These are phyloP conservation scores for Arctium lappa DNA, from an alignment of 129 eudicot genomes.

Conservation along the genomic window DNA sequence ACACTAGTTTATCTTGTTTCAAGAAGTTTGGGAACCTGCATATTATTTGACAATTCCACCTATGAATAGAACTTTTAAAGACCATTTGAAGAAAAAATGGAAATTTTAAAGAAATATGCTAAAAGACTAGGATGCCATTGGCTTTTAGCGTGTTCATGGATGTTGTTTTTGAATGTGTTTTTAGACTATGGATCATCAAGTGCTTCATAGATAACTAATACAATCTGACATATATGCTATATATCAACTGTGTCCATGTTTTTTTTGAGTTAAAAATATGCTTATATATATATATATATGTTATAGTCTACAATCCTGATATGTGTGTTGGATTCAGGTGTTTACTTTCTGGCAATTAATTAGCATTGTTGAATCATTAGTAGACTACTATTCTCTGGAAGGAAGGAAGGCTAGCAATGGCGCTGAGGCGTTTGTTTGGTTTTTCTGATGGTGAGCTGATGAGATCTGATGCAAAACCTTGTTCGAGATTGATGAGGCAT, in stretches of 20 bases:
- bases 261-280: not conserved
- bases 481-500: slow-evolving; percentile 87
- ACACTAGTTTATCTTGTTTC: not conserved
- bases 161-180: not conserved
- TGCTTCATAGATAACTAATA: not conserved
- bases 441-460: slow-evolving; percentile 92
- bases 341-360: slow-evolving; percentile 1
- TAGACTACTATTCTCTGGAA: not conserved
- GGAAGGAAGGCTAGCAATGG: slow-evolving; percentile 69
- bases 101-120: not conserved
- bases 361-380: not conserved
- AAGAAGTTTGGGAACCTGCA: not conserved
- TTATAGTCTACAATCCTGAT: not conserved
- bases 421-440: slow-evolving; percentile 71
- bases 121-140: slow-evolving; percentile 3
- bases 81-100: not conserved
- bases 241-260: not conserved
- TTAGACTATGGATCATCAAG: not conserved
- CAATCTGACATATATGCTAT: not conserved
- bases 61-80: not conserved
- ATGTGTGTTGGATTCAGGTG: slow-evolving; percentile 13
- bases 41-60: not conserved
- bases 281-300: not conserved
- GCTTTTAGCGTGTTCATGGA: not conserved
- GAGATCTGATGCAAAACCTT: slow-evolving; percentile 94